Conservation (phyloP, 164 flowering plant species). For the Chloranthus sessilifolius region DNA sequence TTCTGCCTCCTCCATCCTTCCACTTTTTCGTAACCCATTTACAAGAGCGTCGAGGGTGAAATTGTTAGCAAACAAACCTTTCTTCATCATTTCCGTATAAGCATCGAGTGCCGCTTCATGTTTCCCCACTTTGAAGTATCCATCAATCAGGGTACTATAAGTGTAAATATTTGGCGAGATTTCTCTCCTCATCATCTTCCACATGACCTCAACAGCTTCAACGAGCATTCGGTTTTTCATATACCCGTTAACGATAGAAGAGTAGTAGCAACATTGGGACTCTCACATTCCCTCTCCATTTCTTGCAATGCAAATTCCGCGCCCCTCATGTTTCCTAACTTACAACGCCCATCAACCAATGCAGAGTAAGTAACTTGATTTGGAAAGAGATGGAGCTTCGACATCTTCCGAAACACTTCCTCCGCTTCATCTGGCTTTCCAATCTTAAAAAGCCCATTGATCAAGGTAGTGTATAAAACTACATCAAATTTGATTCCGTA, state of each 20-base stretch:
- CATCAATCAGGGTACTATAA: slow-evolving; percentile 62
- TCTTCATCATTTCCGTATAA: slow-evolving; percentile 52
- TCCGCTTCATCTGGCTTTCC: slow-evolving; percentile 63
- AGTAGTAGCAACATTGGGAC: slow-evolving; percentile 59
- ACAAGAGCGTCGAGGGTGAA: slow-evolving; percentile 59
- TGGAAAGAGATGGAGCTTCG: slow-evolving; percentile 35
- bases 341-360: slow-evolving; percentile 69
- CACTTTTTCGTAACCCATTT: slow-evolving; percentile 55
- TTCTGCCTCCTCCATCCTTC: slow-evolving; percentile 61
- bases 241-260: slow-evolving; percentile 67
- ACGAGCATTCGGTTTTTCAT: slow-evolving; percentile 55
- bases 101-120: slow-evolving; percentile 44
- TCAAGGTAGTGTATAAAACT: slow-evolving; percentile 49
- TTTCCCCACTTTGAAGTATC: slow-evolving; percentile 59
- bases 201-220: slow-evolving; percentile 42
- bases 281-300: slow-evolving; percentile 46
- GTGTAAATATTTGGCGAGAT: slow-evolving; percentile 53
- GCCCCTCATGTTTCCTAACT: slow-evolving; percentile 48
- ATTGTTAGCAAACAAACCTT: slow-evolving; percentile 48
- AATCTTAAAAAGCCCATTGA: slow-evolving; percentile 77
- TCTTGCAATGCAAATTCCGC: slow-evolving; percentile 45
- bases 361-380: slow-evolving; percentile 58
- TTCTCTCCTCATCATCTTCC: slow-evolving; percentile 40
- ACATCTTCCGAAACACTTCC: slow-evolving; percentile 38
- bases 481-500: slow-evolving; percentile 64